Base-by-base conservation (phyloP, 805 yeast genomes). In the Myxozyma vanderwaltii region DNA sequence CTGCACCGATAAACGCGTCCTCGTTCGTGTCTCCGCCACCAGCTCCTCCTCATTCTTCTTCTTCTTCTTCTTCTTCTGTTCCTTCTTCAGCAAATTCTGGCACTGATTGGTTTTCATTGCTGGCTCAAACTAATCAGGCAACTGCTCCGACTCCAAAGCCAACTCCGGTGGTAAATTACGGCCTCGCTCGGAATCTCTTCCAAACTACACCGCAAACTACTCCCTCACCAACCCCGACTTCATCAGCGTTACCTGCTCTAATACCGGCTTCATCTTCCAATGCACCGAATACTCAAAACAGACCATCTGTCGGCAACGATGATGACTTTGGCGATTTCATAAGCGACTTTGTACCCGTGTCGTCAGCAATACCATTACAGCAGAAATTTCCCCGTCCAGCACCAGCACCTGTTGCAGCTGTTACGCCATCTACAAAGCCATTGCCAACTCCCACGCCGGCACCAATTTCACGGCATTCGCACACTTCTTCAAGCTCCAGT, bases 271-370 rank as follows among this genome's bases (percentile, higher is more conserved):
- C 52, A 4, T 15, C 44, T 13, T 7, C 33, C 3, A 4, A 6
- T n/a, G 10, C 43, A 19, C n/a, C 35, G 4, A 29, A 29, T 15
- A 15, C 46, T 13, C 38, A 21, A 33, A 29, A 44, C 8, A 10
- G 13, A 19, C 31, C 52, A 21, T 8, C 52, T 6, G 12, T 39
- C 15, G 13, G 13, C 26, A 10, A 12, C 10, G 54, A 47, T 45
- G 61, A 58, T 45, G 62, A 58, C 21, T 58, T 58, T 54, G 62
- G 58, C 21, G 62, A 58, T 13, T 58, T 58, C 29, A 46, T 44
- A 17, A 49, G 55, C 33, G 41, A 31, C 19, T 43, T 53, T 33
- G 15, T 38, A 8, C 41, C 53, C 13, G n/a, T 33, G 3, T 24
- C 50, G 36, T 31, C 54, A 3, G 44, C 24, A 19, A 7, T 35